Base-by-base conservation (phyloP, 345 rosid genomes). In the Eucalyptus sp. region DNA sequence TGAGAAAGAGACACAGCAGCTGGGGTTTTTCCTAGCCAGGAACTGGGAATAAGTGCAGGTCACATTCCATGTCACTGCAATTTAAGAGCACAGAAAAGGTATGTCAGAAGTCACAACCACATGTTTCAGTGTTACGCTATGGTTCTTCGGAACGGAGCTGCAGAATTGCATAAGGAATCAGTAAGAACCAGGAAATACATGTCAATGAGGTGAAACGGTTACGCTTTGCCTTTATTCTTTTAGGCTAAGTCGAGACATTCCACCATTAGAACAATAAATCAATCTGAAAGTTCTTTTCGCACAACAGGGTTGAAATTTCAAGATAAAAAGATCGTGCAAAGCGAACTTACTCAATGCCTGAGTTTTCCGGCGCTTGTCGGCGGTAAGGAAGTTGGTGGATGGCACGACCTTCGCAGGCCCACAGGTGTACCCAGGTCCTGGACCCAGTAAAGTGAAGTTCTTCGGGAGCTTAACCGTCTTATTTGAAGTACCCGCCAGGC, bases 41-140 rank as follows among this genome's bases (percentile, higher is more conserved):
- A 96, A 95, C 89, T 97, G 98, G 27, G 99, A 97, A 90, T 95
- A 97, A 48, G 98, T 95, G 96, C 97, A 97, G 52, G 96, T 96
- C 60, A 96, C 99, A 81, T 96, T 97, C 97, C 99, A 96, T 76
- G 98, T 96, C 97, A 97, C 99, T 96, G 95, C 92, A 46, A 88
- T 41, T 86, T 8, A 85, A 86, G 85, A 51, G 54, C 18, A 76
- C 46, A 43, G 44, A 16, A 37, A 76, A 41, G 83, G 48, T 10
- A 76, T 41, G 48, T 76, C 27, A 76, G 83, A 41, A 76, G 46
- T 37, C 27, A 76, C 83, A 76, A 76, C 83, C 8, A 76, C 48
- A 41, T 76, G 83, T 76, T 33, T 37, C 83, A 71, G 46, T 37
- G 25, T 71, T 71, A 37, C 7, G 3, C 81, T 2, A 37, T 10